Conservation (phyloP, 176 grass and related monocot genomes). For the Oropetium thomaeum region DNA sequence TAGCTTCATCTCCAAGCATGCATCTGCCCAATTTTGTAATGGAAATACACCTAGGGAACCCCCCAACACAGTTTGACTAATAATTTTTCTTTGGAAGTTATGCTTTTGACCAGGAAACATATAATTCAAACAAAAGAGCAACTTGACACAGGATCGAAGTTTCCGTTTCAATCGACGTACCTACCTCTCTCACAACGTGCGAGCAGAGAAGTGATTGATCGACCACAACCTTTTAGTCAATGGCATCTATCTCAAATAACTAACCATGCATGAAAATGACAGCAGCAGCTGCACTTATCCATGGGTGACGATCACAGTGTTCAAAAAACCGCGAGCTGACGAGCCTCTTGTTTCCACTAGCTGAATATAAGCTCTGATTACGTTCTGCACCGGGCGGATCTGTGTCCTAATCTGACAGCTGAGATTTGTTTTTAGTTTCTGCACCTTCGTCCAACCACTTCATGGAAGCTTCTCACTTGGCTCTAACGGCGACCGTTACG, state of each 20-base stretch:
- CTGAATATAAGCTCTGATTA: not conserved
- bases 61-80: not conserved
- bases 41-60: not conserved
- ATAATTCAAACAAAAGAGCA: not conserved
- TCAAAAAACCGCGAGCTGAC: not conserved
- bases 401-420: not conserved
- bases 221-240: not conserved
- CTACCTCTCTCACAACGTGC: not conserved
- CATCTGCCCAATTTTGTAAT: not conserved
- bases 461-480: not conserved
- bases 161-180: not conserved
- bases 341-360: not conserved
- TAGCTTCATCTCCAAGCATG: slow-evolving; percentile 15
- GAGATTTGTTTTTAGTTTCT: not conserved
- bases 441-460: not conserved
- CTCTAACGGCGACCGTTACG: not conserved
- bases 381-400: not conserved
- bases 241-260: not conserved
- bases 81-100: not conserved
- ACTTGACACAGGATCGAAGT: not conserved
- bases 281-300: not conserved
- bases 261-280: not conserved
- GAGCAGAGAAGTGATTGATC: not conserved
- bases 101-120: not conserved
- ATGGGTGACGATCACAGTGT: not conserved